Percentiles rank a stretch among this genome's conserved stretches.
Conservation (phyloP, 257 asterid species). For the Fraxinus quadrangulata region DNA sequence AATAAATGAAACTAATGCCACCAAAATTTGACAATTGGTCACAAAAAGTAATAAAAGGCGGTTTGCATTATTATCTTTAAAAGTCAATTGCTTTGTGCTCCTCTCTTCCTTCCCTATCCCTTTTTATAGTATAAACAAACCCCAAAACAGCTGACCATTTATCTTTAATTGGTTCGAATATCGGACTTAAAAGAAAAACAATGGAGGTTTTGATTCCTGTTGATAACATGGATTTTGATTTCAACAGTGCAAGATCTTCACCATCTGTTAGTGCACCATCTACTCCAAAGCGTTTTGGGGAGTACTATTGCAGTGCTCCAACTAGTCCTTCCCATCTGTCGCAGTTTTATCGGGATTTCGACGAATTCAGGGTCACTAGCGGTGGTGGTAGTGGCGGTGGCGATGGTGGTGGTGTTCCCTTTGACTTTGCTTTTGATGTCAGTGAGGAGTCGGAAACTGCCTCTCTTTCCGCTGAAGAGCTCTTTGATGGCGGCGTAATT, state of each 20-base stretch:
- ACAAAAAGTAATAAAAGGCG: slow-evolving; percentile 50
- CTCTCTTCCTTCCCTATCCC: slow-evolving; percentile 17
- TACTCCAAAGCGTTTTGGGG: slow-evolving; percentile 44
- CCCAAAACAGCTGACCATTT: background rate
- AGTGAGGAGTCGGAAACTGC: slow-evolving; percentile 36
- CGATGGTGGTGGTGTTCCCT: slow-evolving; percentile 27
- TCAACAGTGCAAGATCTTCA: slow-evolving; percentile 49
- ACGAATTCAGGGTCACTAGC: slow-evolving; percentile 25
- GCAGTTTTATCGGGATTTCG: slow-evolving; percentile 43
- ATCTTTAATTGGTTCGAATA: background rate
- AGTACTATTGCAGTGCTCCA: slow-evolving; percentile 70
- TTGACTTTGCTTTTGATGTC: slow-evolving; percentile 52
- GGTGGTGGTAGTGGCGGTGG: background rate
- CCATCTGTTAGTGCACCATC: slow-evolving; percentile 43
- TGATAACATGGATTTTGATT: slow-evolving; percentile 42
- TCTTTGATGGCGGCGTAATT: slow-evolving; percentile 73
- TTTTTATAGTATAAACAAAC: background rate
- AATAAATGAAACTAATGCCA: slow-evolving; percentile 12
- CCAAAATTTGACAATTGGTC: slow-evolving; percentile 18
- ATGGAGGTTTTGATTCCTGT: slow-evolving; percentile 60
- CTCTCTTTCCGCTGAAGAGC: slow-evolving; percentile 69
- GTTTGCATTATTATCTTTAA: slow-evolving; percentile 22
- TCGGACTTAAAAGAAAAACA: background rate
- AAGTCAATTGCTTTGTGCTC: slow-evolving; percentile 16
- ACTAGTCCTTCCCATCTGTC: slow-evolving; percentile 63